Evolutionary conservation across 2,329 filamentous ascomycete species (phyloP).

Genomic region (Penicillium freii): DNA sequence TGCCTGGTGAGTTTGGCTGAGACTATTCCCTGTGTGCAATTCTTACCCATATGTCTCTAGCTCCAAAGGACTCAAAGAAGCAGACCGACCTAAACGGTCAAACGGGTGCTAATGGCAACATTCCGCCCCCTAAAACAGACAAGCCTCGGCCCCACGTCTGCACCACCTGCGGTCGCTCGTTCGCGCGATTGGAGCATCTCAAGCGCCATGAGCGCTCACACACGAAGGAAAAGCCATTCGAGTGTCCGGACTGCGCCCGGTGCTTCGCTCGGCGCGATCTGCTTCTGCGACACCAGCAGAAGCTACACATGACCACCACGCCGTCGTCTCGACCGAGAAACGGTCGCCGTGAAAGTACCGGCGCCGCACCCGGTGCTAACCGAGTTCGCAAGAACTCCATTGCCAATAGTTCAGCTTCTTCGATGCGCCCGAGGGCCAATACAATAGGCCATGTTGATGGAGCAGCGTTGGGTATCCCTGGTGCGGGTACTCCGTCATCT

Average conservation of each 20-base stretch:
- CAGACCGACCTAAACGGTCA: constrained; percentile 31
- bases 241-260: constrained; percentile 88
- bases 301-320: constrained; percentile 89
- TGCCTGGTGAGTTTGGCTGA: constrained; percentile 38
- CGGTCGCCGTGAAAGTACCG: constrained; percentile 79
- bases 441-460: constrained; percentile 93
- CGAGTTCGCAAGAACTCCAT: constrained; percentile 91
- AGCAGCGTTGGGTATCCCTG: constrained; percentile 65
- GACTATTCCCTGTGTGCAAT: constrained; percentile 14
- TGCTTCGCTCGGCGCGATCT: constrained; percentile 94
- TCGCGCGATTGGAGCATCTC: constrained; percentile 90
- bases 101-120: constrained; percentile 30
- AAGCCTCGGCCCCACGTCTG: constrained; percentile 96
- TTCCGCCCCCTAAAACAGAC: constrained; percentile 86
- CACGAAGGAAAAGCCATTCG: constrained; percentile 98
- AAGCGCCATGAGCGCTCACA: constrained; percentile 98
- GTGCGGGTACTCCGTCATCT: constrained; percentile 28
- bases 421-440: constrained; percentile 84
- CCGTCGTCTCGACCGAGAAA: constrained; percentile 83
- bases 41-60: constrained; percentile 25
- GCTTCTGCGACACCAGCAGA: constrained; percentile 93
- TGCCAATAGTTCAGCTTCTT: constrained; percentile 55
- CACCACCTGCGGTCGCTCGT: constrained; percentile 84
- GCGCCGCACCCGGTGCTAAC: constrained; percentile 62
- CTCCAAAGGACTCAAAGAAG: constrained; percentile 32